These are phyloP conservation scores for Centaurea solstitialis DNA, from an alignment of 129 eudicot species.

Conservation along the genomic window DNA sequence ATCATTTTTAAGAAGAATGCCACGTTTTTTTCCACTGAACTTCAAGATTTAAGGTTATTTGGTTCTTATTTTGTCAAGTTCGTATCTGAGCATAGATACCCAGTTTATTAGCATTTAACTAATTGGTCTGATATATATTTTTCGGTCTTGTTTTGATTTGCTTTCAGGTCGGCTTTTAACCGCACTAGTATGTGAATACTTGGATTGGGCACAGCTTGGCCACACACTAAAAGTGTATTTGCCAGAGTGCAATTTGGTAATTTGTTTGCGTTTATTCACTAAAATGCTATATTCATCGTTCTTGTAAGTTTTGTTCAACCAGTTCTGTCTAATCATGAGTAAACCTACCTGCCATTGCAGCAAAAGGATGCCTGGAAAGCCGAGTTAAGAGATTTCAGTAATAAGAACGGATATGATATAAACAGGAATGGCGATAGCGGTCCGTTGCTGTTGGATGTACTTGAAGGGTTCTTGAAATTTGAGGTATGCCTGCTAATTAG, in stretches of 20 bases:
- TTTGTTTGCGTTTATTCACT: neutral
- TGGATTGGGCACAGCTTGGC: constrained; percentile 94
- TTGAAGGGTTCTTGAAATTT: constrained; percentile 93
- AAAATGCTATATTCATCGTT: neutral
- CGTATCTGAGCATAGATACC: neutral
- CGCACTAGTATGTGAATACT: constrained; percentile 88
- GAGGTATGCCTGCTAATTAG: constrained; percentile 45
- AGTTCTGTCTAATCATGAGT: neutral
- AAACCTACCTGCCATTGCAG: constrained; percentile 53
- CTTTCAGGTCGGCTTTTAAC: constrained; percentile 85
- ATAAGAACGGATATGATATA: constrained; percentile 81
- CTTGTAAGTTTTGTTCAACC: neutral
- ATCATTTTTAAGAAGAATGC: neutral
- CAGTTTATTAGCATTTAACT: neutral
- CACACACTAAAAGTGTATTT: constrained; percentile 90
- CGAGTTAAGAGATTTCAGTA: constrained; percentile 88
- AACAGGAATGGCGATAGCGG: constrained; percentile 94
- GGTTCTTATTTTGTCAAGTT: neutral
- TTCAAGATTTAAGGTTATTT: neutral
- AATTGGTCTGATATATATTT: neutral
- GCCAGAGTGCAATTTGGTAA: constrained; percentile 95
- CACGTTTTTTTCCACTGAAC: neutral
- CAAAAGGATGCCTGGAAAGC: constrained; percentile 94
- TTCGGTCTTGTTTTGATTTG: constrained; percentile 9
- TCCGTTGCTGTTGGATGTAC: constrained; percentile 92